Conservation (phyloP, 495 filamentous ascomycete genomes). For the Penicillium lividum region DNA sequence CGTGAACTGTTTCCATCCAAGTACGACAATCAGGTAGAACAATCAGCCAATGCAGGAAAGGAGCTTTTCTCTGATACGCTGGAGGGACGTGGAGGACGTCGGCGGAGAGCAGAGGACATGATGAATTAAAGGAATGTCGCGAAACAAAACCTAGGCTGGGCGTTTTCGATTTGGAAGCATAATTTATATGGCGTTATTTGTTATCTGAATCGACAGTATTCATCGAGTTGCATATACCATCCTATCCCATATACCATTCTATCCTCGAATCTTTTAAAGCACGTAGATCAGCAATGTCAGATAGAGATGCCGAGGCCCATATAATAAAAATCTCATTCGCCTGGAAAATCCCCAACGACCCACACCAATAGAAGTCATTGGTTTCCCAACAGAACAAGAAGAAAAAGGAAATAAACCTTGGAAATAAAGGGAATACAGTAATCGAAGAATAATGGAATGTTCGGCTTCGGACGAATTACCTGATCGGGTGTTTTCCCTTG, state of each 20-base stretch:
- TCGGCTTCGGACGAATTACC: constrained; percentile 2
- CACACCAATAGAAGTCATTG: neutral
- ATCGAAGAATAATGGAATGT: neutral
- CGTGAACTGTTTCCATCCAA: constrained; percentile 73
- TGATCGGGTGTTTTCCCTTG: neutral
- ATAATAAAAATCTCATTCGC: neutral
- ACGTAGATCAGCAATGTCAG: too few relatives aligned
- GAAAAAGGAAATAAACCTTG: too few relatives aligned
- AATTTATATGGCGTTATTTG: neutral
- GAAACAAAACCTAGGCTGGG: neutral
- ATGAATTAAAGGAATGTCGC: constrained; percentile 37
- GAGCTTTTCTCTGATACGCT: constrained; percentile 65
- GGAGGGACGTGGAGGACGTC: constrained; percentile 49
- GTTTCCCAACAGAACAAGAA: constrained; percentile 2
- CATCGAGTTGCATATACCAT: neutral
- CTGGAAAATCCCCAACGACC: constrained; percentile 3
- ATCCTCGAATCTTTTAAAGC: too few relatives aligned
- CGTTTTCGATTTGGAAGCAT: constrained; percentile 1
- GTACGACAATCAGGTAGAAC: constrained; percentile 40
- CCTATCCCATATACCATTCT: neutral
- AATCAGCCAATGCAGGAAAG: constrained; percentile 60
- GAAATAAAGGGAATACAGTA: too few relatives aligned
- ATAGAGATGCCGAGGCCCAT: constrained; percentile 3
- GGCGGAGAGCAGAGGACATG: constrained; percentile 53
- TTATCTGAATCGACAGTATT: neutral